Percentiles rank a stretch among this genome's conserved stretches.
phyloP scores from a whole-genome alignment of 371 early-diverging fungal species.

The Batkoa obscura region DNA sequence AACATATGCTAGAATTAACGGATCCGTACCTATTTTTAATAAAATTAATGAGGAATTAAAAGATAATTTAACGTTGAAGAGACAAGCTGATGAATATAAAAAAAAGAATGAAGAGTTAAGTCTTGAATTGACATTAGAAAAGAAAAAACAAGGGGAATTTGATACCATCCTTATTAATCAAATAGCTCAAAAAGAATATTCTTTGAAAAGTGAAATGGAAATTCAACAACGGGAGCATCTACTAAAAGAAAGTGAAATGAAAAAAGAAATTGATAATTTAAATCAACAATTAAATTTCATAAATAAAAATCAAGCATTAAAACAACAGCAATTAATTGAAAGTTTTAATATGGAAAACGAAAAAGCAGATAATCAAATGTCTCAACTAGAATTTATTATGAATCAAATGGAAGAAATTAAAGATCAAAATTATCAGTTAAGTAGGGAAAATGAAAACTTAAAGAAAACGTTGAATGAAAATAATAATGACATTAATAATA shows the following conservation, averaged over 20 bases:
- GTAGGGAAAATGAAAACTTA: neutral
- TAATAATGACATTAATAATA: neutral
- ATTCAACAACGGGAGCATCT: conserved; percentile 16
- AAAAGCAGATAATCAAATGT: neutral
- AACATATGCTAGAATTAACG: conserved; percentile 59
- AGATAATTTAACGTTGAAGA: conserved; percentile 16
- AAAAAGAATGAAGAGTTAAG: conserved; percentile 22
- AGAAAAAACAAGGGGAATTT: neutral
- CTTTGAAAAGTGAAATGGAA: conserved; percentile 17
- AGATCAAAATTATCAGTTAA: neutral
- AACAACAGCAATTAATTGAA: neutral
- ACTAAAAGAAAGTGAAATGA: conserved; percentile 15
- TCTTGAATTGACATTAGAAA: conserved; percentile 6
- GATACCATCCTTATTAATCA: conserved; percentile 11
- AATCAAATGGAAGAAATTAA: neutral
- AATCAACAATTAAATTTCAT: neutral
- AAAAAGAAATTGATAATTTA: conserved; percentile 12
- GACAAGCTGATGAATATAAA: conserved; percentile 15
- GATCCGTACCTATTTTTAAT: conserved; percentile 57
- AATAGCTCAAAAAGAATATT: conserved; percentile 27
- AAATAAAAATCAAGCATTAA: neutral
- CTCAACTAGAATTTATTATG: conserved; percentile 1
- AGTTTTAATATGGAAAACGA: neutral
- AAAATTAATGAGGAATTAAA: conserved; percentile 23
- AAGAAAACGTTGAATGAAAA: neutral